phyloP scores from a whole-genome alignment of 306 rosid genomes.

The Vigna unguiculata region DNA sequence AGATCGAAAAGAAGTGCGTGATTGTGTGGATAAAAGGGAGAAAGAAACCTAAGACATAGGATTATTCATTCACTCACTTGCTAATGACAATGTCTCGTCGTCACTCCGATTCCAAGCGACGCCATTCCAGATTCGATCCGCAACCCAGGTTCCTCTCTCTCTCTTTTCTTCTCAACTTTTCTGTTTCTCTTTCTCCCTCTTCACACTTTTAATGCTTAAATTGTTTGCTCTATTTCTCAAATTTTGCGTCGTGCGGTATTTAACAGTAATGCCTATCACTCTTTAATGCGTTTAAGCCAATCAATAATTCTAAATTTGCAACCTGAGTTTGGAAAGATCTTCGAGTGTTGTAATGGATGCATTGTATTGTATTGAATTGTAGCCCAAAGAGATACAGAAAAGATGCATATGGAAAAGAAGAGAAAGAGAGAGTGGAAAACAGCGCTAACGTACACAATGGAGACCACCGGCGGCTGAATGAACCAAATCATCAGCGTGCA shows the following conservation, averaged over 20 bases:
- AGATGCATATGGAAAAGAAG: slow-evolving; percentile 55
- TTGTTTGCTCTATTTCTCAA: background rate
- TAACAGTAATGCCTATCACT: too few species aligned
- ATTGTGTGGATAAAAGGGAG: background rate
- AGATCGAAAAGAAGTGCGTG: background rate
- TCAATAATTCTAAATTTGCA: background rate
- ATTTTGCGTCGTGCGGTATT: background rate
- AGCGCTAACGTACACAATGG: slow-evolving; percentile 1
- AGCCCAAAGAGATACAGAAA: slow-evolving; percentile 78
- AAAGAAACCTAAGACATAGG: background rate
- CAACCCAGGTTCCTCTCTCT: slow-evolving; percentile 50
- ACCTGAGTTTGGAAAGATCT: background rate
- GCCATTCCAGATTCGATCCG: slow-evolving; percentile 69
- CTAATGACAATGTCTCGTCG: slow-evolving; percentile 61
- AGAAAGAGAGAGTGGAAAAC: slow-evolving; percentile 45
- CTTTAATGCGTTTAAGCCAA: background rate
- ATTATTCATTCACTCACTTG: background rate
- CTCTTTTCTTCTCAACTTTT: background rate
- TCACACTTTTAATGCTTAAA: too few species aligned
- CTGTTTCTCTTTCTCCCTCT: background rate
- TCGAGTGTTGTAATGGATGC: background rate
- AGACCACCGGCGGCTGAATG: background rate
- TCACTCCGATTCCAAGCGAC: slow-evolving; percentile 68
- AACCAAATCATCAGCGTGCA: slow-evolving; percentile 26
- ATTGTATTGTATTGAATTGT: background rate